phyloP scores from a whole-genome alignment of 495 filamentous ascomycete species.

The Immersiella caudata region DNA sequence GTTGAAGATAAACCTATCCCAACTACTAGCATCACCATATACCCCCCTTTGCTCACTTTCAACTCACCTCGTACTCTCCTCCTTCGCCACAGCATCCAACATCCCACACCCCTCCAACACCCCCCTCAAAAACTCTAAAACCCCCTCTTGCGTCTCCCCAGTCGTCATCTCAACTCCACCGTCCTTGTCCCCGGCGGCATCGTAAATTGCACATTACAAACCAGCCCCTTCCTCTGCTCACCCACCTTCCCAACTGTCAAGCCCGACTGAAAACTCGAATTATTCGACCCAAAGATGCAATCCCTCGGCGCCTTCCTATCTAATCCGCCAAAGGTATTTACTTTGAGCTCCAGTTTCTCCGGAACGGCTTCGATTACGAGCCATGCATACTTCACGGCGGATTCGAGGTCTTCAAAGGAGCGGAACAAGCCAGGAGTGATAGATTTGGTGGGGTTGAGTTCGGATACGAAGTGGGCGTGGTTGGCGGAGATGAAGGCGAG shows the following conservation, averaged over 20 bases:
- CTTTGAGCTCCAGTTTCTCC: constrained; percentile 55
- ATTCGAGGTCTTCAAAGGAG: constrained; percentile 37
- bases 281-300: constrained; percentile 55
- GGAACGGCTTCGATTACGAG: constrained; percentile 59
- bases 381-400: constrained; percentile 47
- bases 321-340: constrained; percentile 51
- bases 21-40: background rate
- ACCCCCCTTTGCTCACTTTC: background rate
- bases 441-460: constrained; percentile 13
- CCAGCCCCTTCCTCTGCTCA: constrained; percentile 33
- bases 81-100: constrained; percentile 40
- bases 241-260: constrained; percentile 50
- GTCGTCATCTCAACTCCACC: constrained; percentile 60
- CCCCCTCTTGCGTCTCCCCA: constrained; percentile 45
- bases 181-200: constrained; percentile 52
- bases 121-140: constrained; percentile 47
- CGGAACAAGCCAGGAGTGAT: constrained; percentile 16
- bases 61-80: constrained; percentile 48
- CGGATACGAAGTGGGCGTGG: constrained; percentile 15
- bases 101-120: constrained; percentile 46
- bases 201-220: constrained; percentile 53
- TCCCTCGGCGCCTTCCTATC: constrained; percentile 44
- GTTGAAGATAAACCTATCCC: constrained; percentile 53
- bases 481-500: constrained; percentile 28
- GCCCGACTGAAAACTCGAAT: constrained; percentile 49